Conservation (phyloP, 1,139 yeast genomes). For the Suhomyces chickasaworum region DNA sequence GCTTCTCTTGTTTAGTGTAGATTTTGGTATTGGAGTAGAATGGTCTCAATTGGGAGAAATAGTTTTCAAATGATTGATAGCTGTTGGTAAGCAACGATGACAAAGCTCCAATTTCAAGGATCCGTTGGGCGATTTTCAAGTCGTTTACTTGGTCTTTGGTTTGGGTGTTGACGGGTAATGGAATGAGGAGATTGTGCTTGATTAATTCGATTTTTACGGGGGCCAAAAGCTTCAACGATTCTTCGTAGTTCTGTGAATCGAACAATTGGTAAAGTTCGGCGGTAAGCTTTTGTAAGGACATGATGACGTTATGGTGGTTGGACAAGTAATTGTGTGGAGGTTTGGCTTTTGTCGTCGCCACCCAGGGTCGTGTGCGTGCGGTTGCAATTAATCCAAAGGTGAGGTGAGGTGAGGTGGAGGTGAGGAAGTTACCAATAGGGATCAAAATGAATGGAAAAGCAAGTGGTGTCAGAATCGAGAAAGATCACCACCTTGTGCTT, state of each 20-base stretch:
- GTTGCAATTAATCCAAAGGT: neutral
- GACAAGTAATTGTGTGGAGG: neutral
- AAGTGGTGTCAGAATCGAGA: too few species aligned
- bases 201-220: constrained; percentile 78
- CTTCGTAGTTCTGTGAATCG: constrained; percentile 58
- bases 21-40: constrained; percentile 59
- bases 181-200: constrained; percentile 75
- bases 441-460: neutral
- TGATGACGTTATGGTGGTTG: constrained; percentile 18
- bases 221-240: constrained; percentile 63
- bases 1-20: constrained; percentile 55
- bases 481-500: too few species aligned
- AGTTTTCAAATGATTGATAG: constrained; percentile 68
- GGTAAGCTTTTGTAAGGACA: constrained; percentile 58
- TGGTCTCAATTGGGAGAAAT: constrained; percentile 73
- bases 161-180: constrained; percentile 46
- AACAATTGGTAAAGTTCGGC: constrained; percentile 67
- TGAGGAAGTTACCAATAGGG: neutral
- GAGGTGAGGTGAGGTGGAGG: too few species aligned
- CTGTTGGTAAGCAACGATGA: constrained; percentile 66
- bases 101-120: constrained; percentile 85
- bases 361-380: constrained; percentile 9
- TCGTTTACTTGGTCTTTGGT: constrained; percentile 58
- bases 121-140: constrained; percentile 73
- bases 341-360: constrained; percentile 9